Evolutionary conservation across 2,329 filamentous ascomycete genomes (phyloP), one percentile per base, ranked within the genome.

Genomic region (Aureobasidium sp.): DNA sequence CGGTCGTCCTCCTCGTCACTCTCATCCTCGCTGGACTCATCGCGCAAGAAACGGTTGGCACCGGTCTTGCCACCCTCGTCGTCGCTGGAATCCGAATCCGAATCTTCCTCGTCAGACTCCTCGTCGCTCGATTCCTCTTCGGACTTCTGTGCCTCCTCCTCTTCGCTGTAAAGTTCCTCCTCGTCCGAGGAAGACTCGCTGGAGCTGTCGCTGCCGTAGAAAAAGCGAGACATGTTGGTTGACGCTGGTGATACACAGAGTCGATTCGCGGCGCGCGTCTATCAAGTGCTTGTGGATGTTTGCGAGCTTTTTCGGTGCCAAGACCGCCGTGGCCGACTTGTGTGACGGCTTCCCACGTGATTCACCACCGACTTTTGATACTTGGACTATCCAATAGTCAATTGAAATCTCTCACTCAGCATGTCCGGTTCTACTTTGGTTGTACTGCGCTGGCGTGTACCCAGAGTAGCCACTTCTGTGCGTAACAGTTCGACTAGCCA

Each of bases 201-300:
- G 73, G 93, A 96, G 85, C 92, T 97, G 79, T 96, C 92, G 81
- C 88, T 89, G 76, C 89, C 89, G 78, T 91, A 89, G 84, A 97
- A 97, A 80, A 97, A 99, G 81, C 91, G 89, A 84, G 94, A 97
- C 89, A 93, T 94, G 65, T 74, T 89, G 79, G 47, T 32, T 59
- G 53, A 42, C 50, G 49, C 45, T 60, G 59, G 25, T 25, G 21
- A 37, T 47, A 37, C 54, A 48, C 54, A 58, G 54, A 58, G 54
- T 55, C 48, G 37, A 32, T 13, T 58, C 49, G 51, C 37, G 44
- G 36, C n/a, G 32, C 44, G 51, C 51, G 61, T 36, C 10, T 41
- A 16, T 21, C n/a, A 21, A 21, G 45, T 48, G 21, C 45, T 34
- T 41, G 41, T 59, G 37, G 48, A 53, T 21, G 21, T 21, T 37